phyloP scores from a whole-genome alignment of 2,329 filamentous ascomycete species.

The Exophiala bonariae region DNA sequence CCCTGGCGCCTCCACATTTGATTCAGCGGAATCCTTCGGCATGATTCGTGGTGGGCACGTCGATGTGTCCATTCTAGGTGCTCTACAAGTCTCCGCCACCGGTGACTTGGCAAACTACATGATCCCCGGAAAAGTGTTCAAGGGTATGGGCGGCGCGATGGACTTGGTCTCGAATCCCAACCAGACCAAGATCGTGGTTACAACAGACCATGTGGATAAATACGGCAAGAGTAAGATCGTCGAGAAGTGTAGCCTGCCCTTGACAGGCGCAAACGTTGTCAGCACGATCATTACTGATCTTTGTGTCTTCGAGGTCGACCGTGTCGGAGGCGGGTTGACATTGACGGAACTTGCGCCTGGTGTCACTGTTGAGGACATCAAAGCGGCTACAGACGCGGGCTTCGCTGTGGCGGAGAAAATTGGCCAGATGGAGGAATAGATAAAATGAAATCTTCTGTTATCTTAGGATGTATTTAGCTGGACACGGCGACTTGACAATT shows the following conservation, averaged over 20 bases:
- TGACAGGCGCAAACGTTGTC: slow-evolving; percentile 67
- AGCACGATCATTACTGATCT: slow-evolving; percentile 74
- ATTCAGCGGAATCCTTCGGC: slow-evolving; percentile 77
- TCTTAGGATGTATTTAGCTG: too few relatives aligned
- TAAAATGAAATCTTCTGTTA: too few relatives aligned
- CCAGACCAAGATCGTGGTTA: slow-evolving; percentile 70
- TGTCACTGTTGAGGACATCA: slow-evolving; percentile 67
- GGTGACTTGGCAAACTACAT: slow-evolving; percentile 88
- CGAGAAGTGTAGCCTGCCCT: slow-evolving; percentile 61
- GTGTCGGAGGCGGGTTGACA: slow-evolving; percentile 61
- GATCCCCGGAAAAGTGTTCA: slow-evolving; percentile 80
- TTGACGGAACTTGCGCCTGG: slow-evolving; percentile 71
- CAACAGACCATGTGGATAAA: slow-evolving; percentile 69
- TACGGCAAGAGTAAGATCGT: slow-evolving; percentile 68
- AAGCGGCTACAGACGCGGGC: slow-evolving; percentile 67
- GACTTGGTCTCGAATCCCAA: slow-evolving; percentile 71
- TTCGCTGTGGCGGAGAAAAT: slow-evolving; percentile 64
- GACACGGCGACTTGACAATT: too few relatives aligned
- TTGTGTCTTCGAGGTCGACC: slow-evolving; percentile 76
- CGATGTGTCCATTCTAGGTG: slow-evolving; percentile 79
- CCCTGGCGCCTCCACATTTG: slow-evolving; percentile 74
- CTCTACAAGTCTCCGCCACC: slow-evolving; percentile 74
- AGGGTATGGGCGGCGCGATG: slow-evolving; percentile 83
- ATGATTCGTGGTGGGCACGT: slow-evolving; percentile 87
- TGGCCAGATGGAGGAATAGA: slow-evolving; percentile 26